Conservation (phyloP, 495 filamentous ascomycete genomes). For the Penicillium antarcticum region DNA sequence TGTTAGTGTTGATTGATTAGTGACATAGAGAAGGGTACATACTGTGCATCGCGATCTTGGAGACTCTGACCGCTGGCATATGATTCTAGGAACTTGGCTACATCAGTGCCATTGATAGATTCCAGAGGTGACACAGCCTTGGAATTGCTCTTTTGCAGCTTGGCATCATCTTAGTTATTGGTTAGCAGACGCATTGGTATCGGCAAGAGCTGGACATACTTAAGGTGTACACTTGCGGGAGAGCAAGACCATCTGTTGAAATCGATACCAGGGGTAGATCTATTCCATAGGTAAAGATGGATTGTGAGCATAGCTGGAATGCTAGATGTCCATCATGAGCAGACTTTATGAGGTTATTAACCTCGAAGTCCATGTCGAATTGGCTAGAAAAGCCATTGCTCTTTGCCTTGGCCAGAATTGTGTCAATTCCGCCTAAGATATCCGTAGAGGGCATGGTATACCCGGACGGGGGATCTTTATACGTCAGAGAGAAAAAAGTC, state of each 20-base stretch:
- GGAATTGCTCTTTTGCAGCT: slow-evolving; percentile 7
- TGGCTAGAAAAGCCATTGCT: slow-evolving; percentile 38
- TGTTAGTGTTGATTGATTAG: neutral
- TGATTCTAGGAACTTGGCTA: slow-evolving; percentile 20
- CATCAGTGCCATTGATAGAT: slow-evolving; percentile 33
- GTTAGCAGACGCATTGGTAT: neutral
- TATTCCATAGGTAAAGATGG: slow-evolving; percentile 21
- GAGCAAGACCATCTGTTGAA: slow-evolving; percentile 32
- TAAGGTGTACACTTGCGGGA: slow-evolving; percentile 34
- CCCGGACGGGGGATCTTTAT: slow-evolving; percentile 43
- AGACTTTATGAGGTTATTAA: slow-evolving; percentile 33
- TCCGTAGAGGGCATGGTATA: slow-evolving; percentile 56
- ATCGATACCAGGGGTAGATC: slow-evolving; percentile 31
- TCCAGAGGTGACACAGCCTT: slow-evolving; percentile 24
- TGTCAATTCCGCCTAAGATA: slow-evolving; percentile 41
- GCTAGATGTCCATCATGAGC: slow-evolving; percentile 51
- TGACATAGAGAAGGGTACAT: slow-evolving; percentile 5
- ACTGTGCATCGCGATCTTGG: slow-evolving; percentile 41
- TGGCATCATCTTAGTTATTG: slow-evolving; percentile 16
- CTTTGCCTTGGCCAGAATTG: slow-evolving; percentile 39
- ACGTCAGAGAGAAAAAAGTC: neutral
- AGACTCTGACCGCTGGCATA: slow-evolving; percentile 15
- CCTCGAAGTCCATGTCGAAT: slow-evolving; percentile 49
- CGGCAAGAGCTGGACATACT: slow-evolving; percentile 5
- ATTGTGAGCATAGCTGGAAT: slow-evolving; percentile 25